A percentile compares a stretch with the other conserved stretches of the same genome.
These are phyloP conservation scores for Aspergillus niger DNA, from an alignment of 2,329 filamentous ascomycete genomes.

Conservation along the genomic window DNA sequence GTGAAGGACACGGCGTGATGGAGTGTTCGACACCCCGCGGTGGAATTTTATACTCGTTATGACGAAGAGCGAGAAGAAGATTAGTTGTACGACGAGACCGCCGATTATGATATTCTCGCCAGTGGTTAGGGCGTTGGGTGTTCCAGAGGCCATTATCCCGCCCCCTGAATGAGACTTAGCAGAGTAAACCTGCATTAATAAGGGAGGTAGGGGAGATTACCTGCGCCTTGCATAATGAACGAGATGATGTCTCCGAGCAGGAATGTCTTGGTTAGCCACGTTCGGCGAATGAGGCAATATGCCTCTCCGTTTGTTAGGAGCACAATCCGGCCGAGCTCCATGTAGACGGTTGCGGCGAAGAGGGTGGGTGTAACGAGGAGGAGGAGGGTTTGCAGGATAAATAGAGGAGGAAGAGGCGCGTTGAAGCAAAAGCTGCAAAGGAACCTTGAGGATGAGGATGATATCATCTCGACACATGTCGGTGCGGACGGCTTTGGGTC, in stretches of 20 bases:
- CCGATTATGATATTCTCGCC: constrained; percentile 14
- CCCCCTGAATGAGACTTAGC: neutral
- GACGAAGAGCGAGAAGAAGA: constrained; percentile 16
- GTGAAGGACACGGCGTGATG: neutral
- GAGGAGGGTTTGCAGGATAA: constrained; percentile 4
- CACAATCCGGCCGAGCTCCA: constrained; percentile 10
- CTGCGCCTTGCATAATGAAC: constrained; percentile 10
- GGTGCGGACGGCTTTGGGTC: too few species aligned
- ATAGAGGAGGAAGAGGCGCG: too few species aligned
- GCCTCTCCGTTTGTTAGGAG: neutral
- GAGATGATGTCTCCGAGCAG: constrained; percentile 12
- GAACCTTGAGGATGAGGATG: too few species aligned
- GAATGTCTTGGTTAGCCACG: constrained; percentile 11
- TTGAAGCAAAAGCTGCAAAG: too few species aligned
- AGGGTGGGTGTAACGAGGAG: constrained; percentile 8
- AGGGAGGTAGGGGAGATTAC: neutral
- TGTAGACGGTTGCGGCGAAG: constrained; percentile 12
- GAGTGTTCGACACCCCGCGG: neutral
- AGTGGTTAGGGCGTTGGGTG: neutral
- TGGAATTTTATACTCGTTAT: constrained; percentile 1
- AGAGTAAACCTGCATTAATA: neutral
- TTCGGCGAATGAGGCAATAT: neutral
- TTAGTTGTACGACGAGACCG: constrained; percentile 14
- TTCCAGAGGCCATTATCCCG: constrained; percentile 2
- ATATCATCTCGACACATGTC: too few species aligned